Evolutionary conservation across 163 green algal genomes (phyloP).

Genomic region (Chlorella variabilis): DNA sequence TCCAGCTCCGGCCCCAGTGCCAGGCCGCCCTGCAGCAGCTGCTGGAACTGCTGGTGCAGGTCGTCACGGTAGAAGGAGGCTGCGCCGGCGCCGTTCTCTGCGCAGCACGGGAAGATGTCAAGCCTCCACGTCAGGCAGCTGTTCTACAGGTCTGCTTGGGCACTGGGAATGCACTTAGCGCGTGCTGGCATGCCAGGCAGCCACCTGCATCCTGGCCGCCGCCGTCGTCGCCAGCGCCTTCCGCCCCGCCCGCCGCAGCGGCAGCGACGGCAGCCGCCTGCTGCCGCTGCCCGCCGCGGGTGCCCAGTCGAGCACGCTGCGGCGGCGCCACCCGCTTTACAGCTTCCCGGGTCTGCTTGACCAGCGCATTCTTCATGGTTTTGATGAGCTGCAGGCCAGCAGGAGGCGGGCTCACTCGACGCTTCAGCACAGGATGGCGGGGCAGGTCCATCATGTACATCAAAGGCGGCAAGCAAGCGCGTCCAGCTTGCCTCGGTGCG

Average conservation of each 20-base stretch:
- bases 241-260: background rate
- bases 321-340: conserved; percentile 14
- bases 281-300: background rate
- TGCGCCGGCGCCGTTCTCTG: background rate
- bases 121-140: too few species aligned
- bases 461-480: background rate
- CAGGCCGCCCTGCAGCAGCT: background rate
- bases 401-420: background rate
- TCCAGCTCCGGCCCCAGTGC: background rate
- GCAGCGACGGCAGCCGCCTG: background rate
- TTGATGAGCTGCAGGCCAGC: conserved; percentile 38
- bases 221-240: background rate
- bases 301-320: background rate
- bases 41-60: conserved; percentile 4
- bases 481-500: conserved; percentile 22
- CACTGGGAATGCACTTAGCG: too few species aligned
- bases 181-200: background rate
- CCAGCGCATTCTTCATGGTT: conserved; percentile 32
- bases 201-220: background rate
- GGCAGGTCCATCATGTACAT: background rate
- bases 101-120: too few species aligned
- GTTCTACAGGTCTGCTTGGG: too few species aligned
- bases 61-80: background rate
- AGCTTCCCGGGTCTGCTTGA: conserved; percentile 21
- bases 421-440: background rate